Percentiles rank a stretch among this genome's conserved stretches.
Conservation (phyloP, 306 rosid species). For the Lotus japonicus region DNA sequence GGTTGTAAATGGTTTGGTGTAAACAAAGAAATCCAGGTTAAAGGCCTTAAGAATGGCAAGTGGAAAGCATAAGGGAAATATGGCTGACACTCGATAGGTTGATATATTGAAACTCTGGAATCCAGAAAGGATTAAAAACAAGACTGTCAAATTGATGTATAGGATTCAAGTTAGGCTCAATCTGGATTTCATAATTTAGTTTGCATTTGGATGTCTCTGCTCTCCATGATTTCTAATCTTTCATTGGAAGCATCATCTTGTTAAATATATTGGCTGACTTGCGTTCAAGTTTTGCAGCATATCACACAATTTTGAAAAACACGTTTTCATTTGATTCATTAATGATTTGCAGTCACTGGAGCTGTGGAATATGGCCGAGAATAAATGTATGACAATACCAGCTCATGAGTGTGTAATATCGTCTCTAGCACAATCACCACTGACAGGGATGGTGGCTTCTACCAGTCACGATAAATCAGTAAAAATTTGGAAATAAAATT, state of each 20-base stretch:
- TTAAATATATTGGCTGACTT: not conserved
- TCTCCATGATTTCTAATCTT: not conserved
- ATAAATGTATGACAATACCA: slow-evolving; percentile 62
- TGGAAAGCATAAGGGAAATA: not conserved
- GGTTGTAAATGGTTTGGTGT: not conserved
- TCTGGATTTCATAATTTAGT: not conserved
- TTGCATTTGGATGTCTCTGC: not conserved
- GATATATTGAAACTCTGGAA: not conserved
- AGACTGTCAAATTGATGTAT: not conserved
- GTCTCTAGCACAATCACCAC: slow-evolving; percentile 76
- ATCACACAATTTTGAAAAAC: slow-evolving; percentile 1
- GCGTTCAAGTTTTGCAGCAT: not conserved
- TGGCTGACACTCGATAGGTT: not conserved
- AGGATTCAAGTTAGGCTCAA: not conserved
- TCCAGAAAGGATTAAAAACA: not conserved
- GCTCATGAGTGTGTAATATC: slow-evolving; percentile 82
- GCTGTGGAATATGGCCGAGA: slow-evolving; percentile 81
- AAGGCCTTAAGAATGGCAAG: not conserved
- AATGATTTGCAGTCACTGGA: slow-evolving; percentile 68
- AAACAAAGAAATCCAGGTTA: not conserved
- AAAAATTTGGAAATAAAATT: slow-evolving; percentile 72
- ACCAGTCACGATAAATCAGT: slow-evolving; percentile 86
- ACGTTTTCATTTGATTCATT: slow-evolving; percentile 13
- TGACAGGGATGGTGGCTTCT: slow-evolving; percentile 84
- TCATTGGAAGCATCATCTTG: not conserved